Conservation (phyloP, 768 basidiomycete genomes). For the Boletus subcaerulescens region DNA sequence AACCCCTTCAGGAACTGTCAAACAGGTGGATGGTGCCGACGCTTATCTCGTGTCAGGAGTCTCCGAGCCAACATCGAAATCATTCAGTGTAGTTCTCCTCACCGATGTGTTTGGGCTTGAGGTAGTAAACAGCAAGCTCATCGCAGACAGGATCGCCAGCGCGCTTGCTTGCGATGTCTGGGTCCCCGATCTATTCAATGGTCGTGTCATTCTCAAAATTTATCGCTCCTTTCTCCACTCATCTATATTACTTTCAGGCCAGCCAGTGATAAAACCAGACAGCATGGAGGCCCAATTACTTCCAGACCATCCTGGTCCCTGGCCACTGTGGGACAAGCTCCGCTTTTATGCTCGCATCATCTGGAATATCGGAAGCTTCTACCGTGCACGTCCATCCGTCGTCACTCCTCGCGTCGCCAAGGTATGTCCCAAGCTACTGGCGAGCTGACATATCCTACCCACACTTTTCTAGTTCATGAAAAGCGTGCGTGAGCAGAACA, state of each 20-base stretch:
- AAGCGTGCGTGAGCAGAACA: constrained; percentile 36
- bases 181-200: constrained; percentile 60
- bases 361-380: constrained; percentile 17
- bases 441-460: neutral
- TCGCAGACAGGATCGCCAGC: constrained; percentile 53
- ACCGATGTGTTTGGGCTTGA: constrained; percentile 58
- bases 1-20: constrained; percentile 42
- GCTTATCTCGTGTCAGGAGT: constrained; percentile 42
- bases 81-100: constrained; percentile 46
- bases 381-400: constrained; percentile 25
- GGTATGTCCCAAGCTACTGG: constrained; percentile 12
- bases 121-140: constrained; percentile 50
- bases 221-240: neutral
- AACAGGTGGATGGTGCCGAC: constrained; percentile 29
- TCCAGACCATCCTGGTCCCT: constrained; percentile 30
- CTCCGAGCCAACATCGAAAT: neutral
- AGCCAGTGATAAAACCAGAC: constrained; percentile 25
- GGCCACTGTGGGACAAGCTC: constrained; percentile 14
- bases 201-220: constrained; percentile 27
- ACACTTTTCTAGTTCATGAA: constrained; percentile 32
- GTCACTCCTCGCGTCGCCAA: constrained; percentile 24
- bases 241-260: constrained; percentile 18
- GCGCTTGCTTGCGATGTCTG: constrained; percentile 56
- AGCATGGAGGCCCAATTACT: constrained; percentile 27
- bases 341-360: constrained; percentile 19